phyloP scores from a whole-genome alignment of 1,139 yeast genomes.

The Sugiyamaella paludigena region DNA sequence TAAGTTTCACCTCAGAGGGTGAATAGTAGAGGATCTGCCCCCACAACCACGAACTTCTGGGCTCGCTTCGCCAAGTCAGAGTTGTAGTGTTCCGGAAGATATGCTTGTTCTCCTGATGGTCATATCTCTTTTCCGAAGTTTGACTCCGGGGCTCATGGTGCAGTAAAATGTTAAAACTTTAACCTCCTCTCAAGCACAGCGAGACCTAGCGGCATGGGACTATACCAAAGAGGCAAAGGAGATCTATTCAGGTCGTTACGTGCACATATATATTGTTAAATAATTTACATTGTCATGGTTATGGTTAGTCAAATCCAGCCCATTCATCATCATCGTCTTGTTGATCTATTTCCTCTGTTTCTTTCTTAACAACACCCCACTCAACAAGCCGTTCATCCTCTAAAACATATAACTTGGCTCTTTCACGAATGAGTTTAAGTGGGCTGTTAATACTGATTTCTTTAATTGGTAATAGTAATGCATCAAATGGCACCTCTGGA shows the following conservation, averaged over 20 bases:
- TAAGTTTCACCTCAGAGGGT: too few relatives aligned
- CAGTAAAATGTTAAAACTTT: too few relatives aligned
- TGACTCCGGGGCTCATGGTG: too few relatives aligned
- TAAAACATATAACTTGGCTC: conserved; percentile 63
- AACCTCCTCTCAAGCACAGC: too few relatives aligned
- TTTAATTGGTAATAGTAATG: conserved; percentile 58
- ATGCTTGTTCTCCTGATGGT: too few relatives aligned
- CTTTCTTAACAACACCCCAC: conserved; percentile 59
- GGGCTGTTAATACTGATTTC: conserved; percentile 49
- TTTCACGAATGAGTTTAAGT: conserved; percentile 63
- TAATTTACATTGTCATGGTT: not conserved
- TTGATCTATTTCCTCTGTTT: conserved; percentile 37
- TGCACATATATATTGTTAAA: not conserved
- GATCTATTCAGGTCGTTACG: too few relatives aligned
- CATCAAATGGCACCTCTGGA: conserved; percentile 50
- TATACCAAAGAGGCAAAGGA: too few relatives aligned
- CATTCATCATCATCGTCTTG: conserved; percentile 48
- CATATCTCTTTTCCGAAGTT: too few relatives aligned
- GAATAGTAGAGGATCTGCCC: too few relatives aligned
- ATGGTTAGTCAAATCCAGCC: conserved; percentile 47
- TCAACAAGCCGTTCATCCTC: conserved; percentile 58
- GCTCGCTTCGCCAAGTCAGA: not conserved
- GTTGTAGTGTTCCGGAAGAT: too few relatives aligned
- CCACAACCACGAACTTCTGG: too few relatives aligned
- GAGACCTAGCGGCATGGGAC: too few relatives aligned